Conservation (phyloP, 805 yeast species). For the Torulaspora gathmanii region DNA sequence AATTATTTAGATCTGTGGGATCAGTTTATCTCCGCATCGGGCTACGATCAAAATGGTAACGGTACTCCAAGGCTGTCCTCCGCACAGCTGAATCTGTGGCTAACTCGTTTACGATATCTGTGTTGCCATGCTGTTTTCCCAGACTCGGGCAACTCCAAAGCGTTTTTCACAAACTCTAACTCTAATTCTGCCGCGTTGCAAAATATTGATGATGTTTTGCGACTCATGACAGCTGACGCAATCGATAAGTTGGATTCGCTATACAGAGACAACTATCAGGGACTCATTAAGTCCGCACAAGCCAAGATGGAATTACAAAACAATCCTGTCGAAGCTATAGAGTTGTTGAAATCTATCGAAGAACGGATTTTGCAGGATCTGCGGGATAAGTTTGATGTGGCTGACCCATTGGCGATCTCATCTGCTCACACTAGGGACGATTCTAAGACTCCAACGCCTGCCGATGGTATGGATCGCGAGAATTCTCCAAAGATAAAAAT, state of each 20-base stretch:
- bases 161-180: constrained; percentile 6
- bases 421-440: background rate
- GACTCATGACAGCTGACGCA: constrained; percentile 57
- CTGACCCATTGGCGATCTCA: constrained; percentile 16
- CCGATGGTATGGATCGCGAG: constrained; percentile 1
- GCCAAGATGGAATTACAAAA: constrained; percentile 52
- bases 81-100: constrained; percentile 62
- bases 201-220: constrained; percentile 60
- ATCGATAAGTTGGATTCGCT: constrained; percentile 43
- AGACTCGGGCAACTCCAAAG: constrained; percentile 14
- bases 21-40: constrained; percentile 55
- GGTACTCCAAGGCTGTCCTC: constrained; percentile 51
- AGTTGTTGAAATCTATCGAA: constrained; percentile 42
- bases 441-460: background rate
- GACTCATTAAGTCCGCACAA: constrained; percentile 60
- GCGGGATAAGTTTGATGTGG: constrained; percentile 19
- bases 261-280: constrained; percentile 46
- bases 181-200: constrained; percentile 12
- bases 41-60: constrained; percentile 44
- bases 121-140: constrained; percentile 70
- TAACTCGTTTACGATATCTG: constrained; percentile 62
- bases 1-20: constrained; percentile 63
- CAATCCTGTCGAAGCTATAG: constrained; percentile 48
- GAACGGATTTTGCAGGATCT: constrained; percentile 31
- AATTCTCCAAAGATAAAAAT: constrained; percentile 11